phyloP scores from a whole-genome alignment of 495 filamentous ascomycete species.

The Trichoderma virens region DNA sequence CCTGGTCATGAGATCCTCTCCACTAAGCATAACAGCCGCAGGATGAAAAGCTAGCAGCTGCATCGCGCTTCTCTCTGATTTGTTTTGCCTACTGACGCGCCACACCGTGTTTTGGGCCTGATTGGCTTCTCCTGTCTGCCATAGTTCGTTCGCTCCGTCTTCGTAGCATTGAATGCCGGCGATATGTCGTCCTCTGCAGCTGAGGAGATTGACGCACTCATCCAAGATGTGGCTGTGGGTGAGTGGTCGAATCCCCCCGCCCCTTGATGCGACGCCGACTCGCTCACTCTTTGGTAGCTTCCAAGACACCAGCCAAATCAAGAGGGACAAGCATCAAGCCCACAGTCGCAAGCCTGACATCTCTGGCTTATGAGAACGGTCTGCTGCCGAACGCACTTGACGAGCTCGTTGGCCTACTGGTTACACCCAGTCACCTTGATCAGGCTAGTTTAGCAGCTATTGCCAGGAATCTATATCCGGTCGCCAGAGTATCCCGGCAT shows the following conservation, averaged over 20 bases:
- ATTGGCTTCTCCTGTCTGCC: not conserved
- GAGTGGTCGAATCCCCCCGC: slow-evolving; percentile 1
- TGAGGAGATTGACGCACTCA: slow-evolving; percentile 17
- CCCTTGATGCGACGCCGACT: not conserved
- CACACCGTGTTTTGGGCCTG: not conserved
- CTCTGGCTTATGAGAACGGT: slow-evolving; percentile 57
- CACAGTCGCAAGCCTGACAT: slow-evolving; percentile 39
- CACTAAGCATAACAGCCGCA: not conserved
- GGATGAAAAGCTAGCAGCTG: not conserved
- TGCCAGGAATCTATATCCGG: slow-evolving; percentile 69
- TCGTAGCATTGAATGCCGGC: not conserved
- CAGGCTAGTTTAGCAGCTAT: slow-evolving; percentile 61
- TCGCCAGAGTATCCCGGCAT: slow-evolving; percentile 50
- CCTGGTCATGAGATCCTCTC: not conserved
- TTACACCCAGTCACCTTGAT: slow-evolving; percentile 59
- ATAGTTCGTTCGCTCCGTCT: not conserved
- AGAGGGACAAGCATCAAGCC: slow-evolving; percentile 35
- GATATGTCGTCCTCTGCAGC: slow-evolving; percentile 1
- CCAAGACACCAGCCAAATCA: slow-evolving; percentile 41
- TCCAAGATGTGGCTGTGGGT: slow-evolving; percentile 24
- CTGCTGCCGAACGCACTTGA: slow-evolving; percentile 52
- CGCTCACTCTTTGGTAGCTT: slow-evolving; percentile 10
- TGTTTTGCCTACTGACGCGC: not conserved
- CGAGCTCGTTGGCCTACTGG: slow-evolving; percentile 59
- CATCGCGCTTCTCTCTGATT: not conserved